These are phyloP conservation scores for Sclerotinia sclerotiorum DNA, from an alignment of 2,329 filamentous ascomycete genomes.

Conservation along the genomic window DNA sequence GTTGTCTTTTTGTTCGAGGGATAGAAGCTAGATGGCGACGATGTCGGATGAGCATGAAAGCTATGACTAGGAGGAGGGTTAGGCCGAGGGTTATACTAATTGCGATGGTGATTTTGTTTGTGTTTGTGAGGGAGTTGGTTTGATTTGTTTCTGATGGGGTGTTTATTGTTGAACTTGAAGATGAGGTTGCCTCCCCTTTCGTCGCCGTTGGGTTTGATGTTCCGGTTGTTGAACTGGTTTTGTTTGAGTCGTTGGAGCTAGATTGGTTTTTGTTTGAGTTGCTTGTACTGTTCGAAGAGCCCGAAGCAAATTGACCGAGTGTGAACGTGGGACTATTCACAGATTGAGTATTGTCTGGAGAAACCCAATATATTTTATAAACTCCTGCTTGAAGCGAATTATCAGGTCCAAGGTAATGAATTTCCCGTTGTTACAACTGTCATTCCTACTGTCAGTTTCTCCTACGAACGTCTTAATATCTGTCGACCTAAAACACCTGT, in stretches of 20 bases:
- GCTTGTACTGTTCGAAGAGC: background rate
- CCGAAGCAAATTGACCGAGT: background rate
- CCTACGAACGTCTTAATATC: background rate
- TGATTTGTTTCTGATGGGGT: background rate
- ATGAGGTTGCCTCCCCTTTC: background rate
- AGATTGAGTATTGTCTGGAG: background rate
- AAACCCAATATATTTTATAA: constrained; percentile 1
- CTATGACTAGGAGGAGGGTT: background rate
- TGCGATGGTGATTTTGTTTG: background rate
- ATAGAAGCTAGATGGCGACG: background rate
- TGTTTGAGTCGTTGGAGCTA: background rate
- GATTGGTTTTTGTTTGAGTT: background rate
- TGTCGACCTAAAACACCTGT: background rate
- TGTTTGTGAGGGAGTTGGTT: background rate
- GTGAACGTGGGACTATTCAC: constrained; percentile 3
- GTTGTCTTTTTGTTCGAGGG: background rate
- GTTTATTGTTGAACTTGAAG: too few relatives aligned
- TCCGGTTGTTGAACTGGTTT: background rate
- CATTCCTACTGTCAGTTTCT: background rate
- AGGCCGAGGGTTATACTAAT: background rate
- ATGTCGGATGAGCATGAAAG: background rate
- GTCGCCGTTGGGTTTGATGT: too few relatives aligned
- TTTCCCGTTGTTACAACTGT: background rate
- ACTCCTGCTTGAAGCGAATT: background rate
- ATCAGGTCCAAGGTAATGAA: background rate